Evolutionary conservation across 1,139 yeast genomes (phyloP), one percentile per base, ranked within the genome.

Genomic region (Kluyveromyces sp.): DNA sequence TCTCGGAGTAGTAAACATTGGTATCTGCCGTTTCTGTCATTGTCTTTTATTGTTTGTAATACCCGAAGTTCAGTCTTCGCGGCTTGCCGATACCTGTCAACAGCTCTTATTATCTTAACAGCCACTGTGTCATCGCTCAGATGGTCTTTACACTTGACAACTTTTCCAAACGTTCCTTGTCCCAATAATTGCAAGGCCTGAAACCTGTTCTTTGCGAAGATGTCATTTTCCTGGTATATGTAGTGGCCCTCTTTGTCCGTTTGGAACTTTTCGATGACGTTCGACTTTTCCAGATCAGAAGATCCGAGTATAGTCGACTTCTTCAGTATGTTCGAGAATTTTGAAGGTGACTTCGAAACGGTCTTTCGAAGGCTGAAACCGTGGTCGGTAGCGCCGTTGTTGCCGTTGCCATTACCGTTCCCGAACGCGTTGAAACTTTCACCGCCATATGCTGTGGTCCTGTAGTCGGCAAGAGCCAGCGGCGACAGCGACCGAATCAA

Each of bases 151-250:
- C 88, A 84, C 54, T 79, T 79, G 33, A 88, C 83, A 12, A 94
- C 99, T 61, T 89, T 92, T 16, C 98, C 98, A 69, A 92, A 94
- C 0, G 98, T 94, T 6, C 99, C 99, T 59, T 92, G 97, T 18
- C 99, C 99, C 48, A 94, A 69, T 43, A 87, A 68, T 45, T 80
- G 74, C 30, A 75, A 68, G 16, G 85, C 80, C 20, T 77, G 65
- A 55, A 83, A 81, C 41, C 94, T 70, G 40, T 77, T 78, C 52
- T 82, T 77, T 28, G 89, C 83, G 62, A 83, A 81, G 3, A 64
- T 54, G 36, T 80, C 79, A 48, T 80, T 78, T 12, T 72, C 65
- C 44, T 71, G 76, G 33, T 83, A 80, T 40, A 84, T 75, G 58
- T 85, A 87, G 63, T 88, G 94, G 0, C 96, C 96, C 51, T 86